Evolutionary conservation across 352 stramenopile species (phyloP), one percentile per base, ranked within the genome.

Genomic region (Pythium oligandrum): DNA sequence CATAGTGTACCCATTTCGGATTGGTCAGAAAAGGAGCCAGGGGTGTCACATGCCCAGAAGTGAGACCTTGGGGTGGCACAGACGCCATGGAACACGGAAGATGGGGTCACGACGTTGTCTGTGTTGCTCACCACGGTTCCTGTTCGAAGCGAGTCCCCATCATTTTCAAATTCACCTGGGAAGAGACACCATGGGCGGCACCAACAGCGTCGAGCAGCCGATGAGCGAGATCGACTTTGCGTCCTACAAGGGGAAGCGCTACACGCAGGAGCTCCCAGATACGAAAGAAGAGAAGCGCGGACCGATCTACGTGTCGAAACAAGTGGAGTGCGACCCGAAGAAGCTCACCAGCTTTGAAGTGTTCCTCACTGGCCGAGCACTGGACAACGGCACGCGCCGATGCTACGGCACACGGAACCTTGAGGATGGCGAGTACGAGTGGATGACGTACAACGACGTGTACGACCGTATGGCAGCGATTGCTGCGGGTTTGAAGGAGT

Each of bases 141-240:
- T 26, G 17, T 26, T 26, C 17, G 17, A 26, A 26, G 17, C 17
- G 17, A 26, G 17, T 26, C 17, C 17, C 17, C 17, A 26, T 26
- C 17, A 26, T 26, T 26, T 26, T 26, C 17, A 26, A 26, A 26
- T 26, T 26, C 17, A 0, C 17, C 17, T 26, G 17, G 17, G 17
- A 26, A 26, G 32, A 5, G 44, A n/a, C 40, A 72, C 36, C 37
- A 85, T 86, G 75, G 75, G 75, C 47, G 64, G 61, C n/a, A 56
- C 49, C 50, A 64, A 45, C 48, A 82, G 70, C 61, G 68, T 59
- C 6, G 59, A 48, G 39, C 44, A 49, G 44, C 53, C 60, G 43
- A 82, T 86, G 72, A 73, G 64, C 61, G 56, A 86, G 58, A 67
- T 79, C 61, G 75, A 83, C 68, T 80, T 83, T 59, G 71, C 70